Evolutionary conservation across 208 protist species (phyloP).

Genomic region (Leishmania braziliensis): DNA sequence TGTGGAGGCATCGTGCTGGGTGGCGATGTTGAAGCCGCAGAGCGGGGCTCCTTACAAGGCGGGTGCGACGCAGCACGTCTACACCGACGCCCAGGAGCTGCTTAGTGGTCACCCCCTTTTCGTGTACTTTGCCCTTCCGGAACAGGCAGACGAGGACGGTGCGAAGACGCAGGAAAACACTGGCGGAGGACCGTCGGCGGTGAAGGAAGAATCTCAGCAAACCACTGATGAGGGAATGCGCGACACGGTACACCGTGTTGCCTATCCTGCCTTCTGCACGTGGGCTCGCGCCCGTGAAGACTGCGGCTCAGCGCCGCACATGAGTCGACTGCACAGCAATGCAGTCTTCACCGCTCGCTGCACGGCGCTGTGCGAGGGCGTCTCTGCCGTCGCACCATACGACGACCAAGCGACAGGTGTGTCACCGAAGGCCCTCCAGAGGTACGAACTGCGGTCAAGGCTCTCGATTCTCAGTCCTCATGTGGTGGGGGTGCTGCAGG

Average conservation of each 20-base stretch:
- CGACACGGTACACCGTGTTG: slow-evolving; percentile 55
- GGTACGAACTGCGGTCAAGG: neutral
- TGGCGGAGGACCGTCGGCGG: neutral
- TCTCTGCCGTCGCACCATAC: neutral
- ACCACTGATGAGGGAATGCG: slow-evolving; percentile 29
- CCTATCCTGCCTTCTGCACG: slow-evolving; percentile 54
- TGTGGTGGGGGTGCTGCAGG: slow-evolving; percentile 7
- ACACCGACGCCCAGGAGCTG: slow-evolving; percentile 33
- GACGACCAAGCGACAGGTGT: neutral
- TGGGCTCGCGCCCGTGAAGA: slow-evolving; percentile 25
- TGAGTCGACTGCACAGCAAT: slow-evolving; percentile 60
- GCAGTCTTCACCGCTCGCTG: slow-evolving; percentile 54
- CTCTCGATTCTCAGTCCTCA: slow-evolving; percentile 10
- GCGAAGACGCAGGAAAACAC: neutral
- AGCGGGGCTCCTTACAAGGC: neutral
- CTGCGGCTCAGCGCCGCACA: slow-evolving; percentile 52
- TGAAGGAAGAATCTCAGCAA: neutral
- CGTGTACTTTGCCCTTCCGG: neutral
- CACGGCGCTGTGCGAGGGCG: slow-evolving; percentile 20
- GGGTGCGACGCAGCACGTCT: slow-evolving; percentile 1
- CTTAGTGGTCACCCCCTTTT: slow-evolving; percentile 32
- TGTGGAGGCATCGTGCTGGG: slow-evolving; percentile 25
- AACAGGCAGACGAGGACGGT: neutral
- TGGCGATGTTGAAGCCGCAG: neutral
- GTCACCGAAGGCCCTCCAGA: neutral